Evolutionary conservation across 805 yeast species (phyloP).

Genomic region (Saccharomycopsis schoenii): DNA sequence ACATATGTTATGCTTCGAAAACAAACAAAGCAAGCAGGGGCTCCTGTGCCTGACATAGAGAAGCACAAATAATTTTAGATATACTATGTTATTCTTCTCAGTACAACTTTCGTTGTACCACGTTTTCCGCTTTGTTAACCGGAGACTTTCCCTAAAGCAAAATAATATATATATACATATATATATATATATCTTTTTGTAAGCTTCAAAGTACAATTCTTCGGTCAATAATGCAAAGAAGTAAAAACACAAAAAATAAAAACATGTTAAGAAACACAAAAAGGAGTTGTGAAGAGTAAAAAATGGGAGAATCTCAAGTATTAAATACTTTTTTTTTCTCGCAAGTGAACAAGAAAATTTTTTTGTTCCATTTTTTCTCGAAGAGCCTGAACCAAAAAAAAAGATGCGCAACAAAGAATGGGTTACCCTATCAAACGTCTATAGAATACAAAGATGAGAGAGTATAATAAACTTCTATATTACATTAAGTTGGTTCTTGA

Average conservation of each 20-base stretch:
- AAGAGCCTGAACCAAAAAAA: no score
- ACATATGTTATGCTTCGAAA: not conserved
- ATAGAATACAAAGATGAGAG: no score
- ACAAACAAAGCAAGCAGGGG: not conserved
- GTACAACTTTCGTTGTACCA: conserved; percentile 13
- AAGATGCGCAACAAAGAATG: no score
- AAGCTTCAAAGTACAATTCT: conserved; percentile 20
- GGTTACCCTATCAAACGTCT: not conserved
- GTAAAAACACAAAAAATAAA: not conserved
- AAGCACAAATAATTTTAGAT: not conserved
- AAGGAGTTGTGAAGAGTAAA: not conserved
- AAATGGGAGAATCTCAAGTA: not conserved
- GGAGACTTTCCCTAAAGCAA: conserved; percentile 21
- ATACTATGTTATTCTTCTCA: not conserved
- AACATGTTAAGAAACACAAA: not conserved
- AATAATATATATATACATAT: not conserved
- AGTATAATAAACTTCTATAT: no score
- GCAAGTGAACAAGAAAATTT: not conserved
- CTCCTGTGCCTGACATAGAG: not conserved
- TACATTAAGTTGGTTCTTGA: no score
- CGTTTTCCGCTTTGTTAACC: conserved; percentile 19
- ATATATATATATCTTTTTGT: conserved; percentile 9
- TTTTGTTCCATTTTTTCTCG: not conserved
- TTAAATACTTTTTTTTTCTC: not conserved
- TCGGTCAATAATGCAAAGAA: conserved; percentile 12